Conservation (phyloP, 2,329 filamentous ascomycete genomes). For the Aspergillus sp. region DNA sequence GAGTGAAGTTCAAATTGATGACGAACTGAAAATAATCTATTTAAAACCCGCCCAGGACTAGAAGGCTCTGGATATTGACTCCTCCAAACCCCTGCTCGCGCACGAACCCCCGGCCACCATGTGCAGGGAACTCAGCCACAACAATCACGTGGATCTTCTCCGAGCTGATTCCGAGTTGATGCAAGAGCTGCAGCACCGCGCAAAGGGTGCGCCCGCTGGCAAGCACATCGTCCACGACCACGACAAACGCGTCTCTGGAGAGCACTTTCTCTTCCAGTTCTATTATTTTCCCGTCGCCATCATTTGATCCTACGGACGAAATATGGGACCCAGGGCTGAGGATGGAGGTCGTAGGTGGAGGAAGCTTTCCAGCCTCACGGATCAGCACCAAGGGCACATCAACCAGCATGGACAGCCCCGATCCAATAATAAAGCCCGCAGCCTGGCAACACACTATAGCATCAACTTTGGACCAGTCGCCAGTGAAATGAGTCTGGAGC, state of each 20-base stretch:
- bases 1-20: too few relatives aligned
- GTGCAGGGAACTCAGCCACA: slow-evolving; percentile 59
- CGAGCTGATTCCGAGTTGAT: too few relatives aligned
- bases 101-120: slow-evolving; percentile 53
- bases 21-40: too few relatives aligned
- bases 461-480: slow-evolving; percentile 50
- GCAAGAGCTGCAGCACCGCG: too few relatives aligned
- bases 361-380: slow-evolving; percentile 59
- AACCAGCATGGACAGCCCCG: slow-evolving; percentile 48
- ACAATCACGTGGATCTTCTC: too few relatives aligned
- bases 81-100: slow-evolving; percentile 50
- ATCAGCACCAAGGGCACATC: slow-evolving; percentile 51
- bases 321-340: too few relatives aligned
- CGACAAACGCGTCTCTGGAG: too few relatives aligned
- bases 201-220: slow-evolving; percentile 57
- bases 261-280: too few relatives aligned
- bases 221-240: slow-evolving; percentile 62
- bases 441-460: slow-evolving; percentile 56
- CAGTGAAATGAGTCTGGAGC: slow-evolving; percentile 47
- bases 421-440: slow-evolving; percentile 58
- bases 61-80: slow-evolving; percentile 53
- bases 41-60: slow-evolving; percentile 34
- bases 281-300: too few relatives aligned
- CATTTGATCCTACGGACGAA: too few relatives aligned
- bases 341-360: slow-evolving; percentile 55